Base-by-base conservation (phyloP, 2,329 filamentous ascomycete species). In the Sclerotinia borealis region DNA sequence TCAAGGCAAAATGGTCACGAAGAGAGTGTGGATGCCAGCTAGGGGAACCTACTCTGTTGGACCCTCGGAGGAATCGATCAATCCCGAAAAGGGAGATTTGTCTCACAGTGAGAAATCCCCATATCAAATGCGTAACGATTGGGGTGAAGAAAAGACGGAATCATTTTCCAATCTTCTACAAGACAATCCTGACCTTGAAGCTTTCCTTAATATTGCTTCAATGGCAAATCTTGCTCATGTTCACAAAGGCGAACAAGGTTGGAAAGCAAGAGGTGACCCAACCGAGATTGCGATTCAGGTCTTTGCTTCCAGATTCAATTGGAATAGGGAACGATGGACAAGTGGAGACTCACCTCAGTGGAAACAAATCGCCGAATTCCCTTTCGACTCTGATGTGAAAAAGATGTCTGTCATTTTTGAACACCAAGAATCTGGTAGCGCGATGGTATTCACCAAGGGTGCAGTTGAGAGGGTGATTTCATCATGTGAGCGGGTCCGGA, bases 211-310 rank as follows among this genome's bases (percentile, higher is more conserved):
- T 61, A 80, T 88, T 31, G 84, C 86, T 7, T 83, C 86, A 0
- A 79, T 89, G 54, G 86, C 86, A 47, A 90, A 90, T 68, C 76
- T 90, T 27, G 85, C 87, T 2, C 81, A 81, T 39, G 82, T 90
- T 4, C 82, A 86, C 65, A 78, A 84, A 66, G 75, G 73, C 17
- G 75, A 79, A 22, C 76, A 78, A 3, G 76, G 80, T 60, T 90
- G 87, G 87, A 79, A 83, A 62, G 85, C 83, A 34, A 82, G 85
- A 54, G 87, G 86, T 48, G 86, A 89, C 67, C 85, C 86, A 0
- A 89, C 87, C 1, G 88, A 91, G 69, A 89, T 91, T 65, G 88
- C 88, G 1, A 88, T 91, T 51, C 87, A 91, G 68, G 88, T 91
- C 0, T 90, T 91, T 71, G 86, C 87, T 10, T 84, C 82, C 48